Evolutionary conservation across 768 basidiomycete species (phyloP).

Genomic region (Mycena epipterygia): DNA sequence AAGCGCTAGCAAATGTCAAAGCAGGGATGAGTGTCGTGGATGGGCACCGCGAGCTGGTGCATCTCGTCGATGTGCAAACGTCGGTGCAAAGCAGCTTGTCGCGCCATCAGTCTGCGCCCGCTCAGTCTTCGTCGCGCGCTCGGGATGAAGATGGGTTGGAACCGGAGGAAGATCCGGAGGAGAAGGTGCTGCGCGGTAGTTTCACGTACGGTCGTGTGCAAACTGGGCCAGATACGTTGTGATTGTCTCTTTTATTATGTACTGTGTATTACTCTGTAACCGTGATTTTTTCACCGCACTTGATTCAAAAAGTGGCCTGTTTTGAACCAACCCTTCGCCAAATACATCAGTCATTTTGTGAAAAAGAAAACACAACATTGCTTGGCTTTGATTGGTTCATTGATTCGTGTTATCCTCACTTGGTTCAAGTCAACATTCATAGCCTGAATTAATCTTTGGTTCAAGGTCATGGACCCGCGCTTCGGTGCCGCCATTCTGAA

Average conservation of each 20-base stretch:
- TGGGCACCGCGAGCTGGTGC: conserved; percentile 46
- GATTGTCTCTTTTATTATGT: background rate
- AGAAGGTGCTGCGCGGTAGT: conserved; percentile 19
- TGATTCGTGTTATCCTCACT: no score
- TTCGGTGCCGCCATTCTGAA: no score
- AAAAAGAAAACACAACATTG: no score
- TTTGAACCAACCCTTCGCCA: no score
- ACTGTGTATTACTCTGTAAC: background rate
- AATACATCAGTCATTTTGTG: no score
- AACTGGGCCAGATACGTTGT: conserved; percentile 8
- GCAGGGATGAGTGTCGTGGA: conserved; percentile 34
- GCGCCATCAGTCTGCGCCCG: background rate
- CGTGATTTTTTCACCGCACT: background rate
- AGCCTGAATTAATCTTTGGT: no score
- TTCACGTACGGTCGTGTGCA: conserved; percentile 3
- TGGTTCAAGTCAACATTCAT: no score
- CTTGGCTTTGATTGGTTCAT: no score
- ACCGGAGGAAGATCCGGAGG: conserved; percentile 33
- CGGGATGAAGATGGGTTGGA: conserved; percentile 32
- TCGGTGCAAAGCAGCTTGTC: conserved; percentile 49
- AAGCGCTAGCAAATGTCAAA: conserved; percentile 35
- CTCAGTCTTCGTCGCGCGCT: background rate
- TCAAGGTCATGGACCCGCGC: no score
- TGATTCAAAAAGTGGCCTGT: no score
- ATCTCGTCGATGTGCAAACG: conserved; percentile 53